Conservation (phyloP, 768 basidiomycete species). For the Rossbeevera mucosa region DNA sequence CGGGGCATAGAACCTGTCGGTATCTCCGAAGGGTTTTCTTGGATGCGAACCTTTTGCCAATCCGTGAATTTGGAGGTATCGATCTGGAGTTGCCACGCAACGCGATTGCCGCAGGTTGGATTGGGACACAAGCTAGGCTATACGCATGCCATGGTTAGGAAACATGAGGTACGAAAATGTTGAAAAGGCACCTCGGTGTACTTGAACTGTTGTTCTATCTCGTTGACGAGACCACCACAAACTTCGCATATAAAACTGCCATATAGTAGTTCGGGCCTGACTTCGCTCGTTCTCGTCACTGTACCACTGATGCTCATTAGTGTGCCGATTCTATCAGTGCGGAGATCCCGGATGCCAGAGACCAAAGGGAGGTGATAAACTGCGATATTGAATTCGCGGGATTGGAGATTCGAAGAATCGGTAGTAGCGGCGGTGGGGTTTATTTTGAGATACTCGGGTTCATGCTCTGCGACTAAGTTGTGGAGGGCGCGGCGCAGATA, state of each 20-base stretch:
- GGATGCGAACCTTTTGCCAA: constrained; percentile 99
- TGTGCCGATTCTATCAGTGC: constrained; percentile 91
- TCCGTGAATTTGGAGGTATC: constrained; percentile 96
- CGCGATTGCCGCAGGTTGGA: constrained; percentile 85
- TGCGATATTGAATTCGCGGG: constrained; percentile 91
- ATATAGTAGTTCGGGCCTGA: constrained; percentile 88
- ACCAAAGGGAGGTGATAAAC: constrained; percentile 94
- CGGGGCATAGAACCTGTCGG: constrained; percentile 99
- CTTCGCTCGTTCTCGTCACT: constrained; percentile 95
- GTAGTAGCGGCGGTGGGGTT: constrained; percentile 86
- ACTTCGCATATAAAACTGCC: constrained; percentile 92
- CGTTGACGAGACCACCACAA: constrained; percentile 80
- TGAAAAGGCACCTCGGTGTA: constrained; percentile 78
- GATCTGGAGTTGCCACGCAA: constrained; percentile 90
- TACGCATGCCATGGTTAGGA: background rate
- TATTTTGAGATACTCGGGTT: constrained; percentile 92
- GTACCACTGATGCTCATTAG: constrained; percentile 95
- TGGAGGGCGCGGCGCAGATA: constrained; percentile 89
- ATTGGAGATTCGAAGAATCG: constrained; percentile 82
- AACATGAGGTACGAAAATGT: constrained; percentile 1
- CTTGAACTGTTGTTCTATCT: constrained; percentile 99
- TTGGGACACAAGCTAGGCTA: constrained; percentile 95
- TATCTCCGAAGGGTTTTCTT: constrained; percentile 98
- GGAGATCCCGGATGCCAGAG: constrained; percentile 88
- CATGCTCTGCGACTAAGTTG: constrained; percentile 83